These are phyloP conservation scores for Kwoniella sp. DNA, from an alignment of 768 basidiomycete genomes.

Conservation along the genomic window DNA sequence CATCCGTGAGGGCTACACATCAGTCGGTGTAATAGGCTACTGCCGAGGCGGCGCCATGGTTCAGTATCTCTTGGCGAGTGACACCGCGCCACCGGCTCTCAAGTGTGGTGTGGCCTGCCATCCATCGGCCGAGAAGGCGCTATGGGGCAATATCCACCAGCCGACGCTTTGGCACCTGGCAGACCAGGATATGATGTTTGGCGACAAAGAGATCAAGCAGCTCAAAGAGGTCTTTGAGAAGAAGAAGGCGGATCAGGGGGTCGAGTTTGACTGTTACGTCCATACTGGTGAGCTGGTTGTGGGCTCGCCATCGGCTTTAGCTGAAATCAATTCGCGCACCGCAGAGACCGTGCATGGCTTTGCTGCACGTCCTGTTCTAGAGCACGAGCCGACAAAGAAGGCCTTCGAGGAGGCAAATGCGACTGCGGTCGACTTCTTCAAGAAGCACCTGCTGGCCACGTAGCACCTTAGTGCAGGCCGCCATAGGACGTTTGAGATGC, in stretches of 20 bases:
- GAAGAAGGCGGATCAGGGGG: constrained; percentile 11
- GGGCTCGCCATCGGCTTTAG: too few species aligned
- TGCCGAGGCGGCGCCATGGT: constrained; percentile 35
- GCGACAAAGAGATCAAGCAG: constrained; percentile 19
- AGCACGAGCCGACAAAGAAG: constrained; percentile 57
- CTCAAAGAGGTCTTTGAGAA: constrained; percentile 17
- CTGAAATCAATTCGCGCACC: too few species aligned
- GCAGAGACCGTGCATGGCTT: constrained; percentile 59
- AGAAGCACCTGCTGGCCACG: constrained; percentile 51
- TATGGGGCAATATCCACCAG: constrained; percentile 11
- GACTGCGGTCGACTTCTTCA: constrained; percentile 54
- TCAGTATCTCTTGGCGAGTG: constrained; percentile 18
- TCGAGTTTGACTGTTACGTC: constrained; percentile 15
- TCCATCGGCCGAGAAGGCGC: constrained; percentile 17
- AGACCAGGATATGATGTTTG: constrained; percentile 27
- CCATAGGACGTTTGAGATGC: background rate
- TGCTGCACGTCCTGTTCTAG: constrained; percentile 60
- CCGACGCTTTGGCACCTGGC: constrained; percentile 29
- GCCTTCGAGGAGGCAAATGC: constrained; percentile 59
- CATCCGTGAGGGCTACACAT: constrained; percentile 26
- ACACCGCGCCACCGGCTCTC: background rate
- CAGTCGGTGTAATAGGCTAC: constrained; percentile 28
- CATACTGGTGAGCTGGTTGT: constrained; percentile 29
- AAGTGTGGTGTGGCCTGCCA: constrained; percentile 32
- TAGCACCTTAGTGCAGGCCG: too few species aligned